A percentile compares a stretch with the other conserved stretches of the same genome.
phyloP scores from a whole-genome alignment of 164 flowering plant species.

The Nymphaea thermarum region DNA sequence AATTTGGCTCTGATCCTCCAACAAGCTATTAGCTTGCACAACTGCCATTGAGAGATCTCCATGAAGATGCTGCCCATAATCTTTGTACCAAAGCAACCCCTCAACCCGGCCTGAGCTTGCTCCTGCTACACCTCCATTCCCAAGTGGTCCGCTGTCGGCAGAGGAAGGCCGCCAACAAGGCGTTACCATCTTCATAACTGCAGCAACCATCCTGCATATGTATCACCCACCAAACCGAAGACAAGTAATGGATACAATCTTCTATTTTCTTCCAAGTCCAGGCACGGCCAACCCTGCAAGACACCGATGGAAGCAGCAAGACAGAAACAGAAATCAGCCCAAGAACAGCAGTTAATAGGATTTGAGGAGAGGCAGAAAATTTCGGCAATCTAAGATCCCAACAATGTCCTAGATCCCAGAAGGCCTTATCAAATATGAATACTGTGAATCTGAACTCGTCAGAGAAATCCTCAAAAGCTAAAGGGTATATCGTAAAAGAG shows the following conservation, averaged over 20 bases:
- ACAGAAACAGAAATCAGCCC: too few species aligned
- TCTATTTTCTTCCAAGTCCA: not conserved
- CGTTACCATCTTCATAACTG: slow-evolving; percentile 40
- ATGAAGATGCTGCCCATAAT: slow-evolving; percentile 56
- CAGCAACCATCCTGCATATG: slow-evolving; percentile 32
- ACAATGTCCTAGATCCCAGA: too few species aligned
- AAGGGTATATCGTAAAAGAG: too few species aligned
- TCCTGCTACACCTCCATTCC: slow-evolving; percentile 20
- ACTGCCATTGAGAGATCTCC: slow-evolving; percentile 95
- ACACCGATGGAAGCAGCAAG: not conserved
- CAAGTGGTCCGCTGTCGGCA: slow-evolving; percentile 28
- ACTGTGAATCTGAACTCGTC: too few species aligned
- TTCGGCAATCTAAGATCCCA: too few species aligned
- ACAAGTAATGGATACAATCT: not conserved
- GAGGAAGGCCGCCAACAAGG: slow-evolving; percentile 71
- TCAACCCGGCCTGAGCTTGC: slow-evolving; percentile 31
- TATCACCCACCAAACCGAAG: not conserved
- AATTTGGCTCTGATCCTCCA: slow-evolving; percentile 80
- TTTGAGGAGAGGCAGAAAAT: too few species aligned
- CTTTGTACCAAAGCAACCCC: slow-evolving; percentile 78
- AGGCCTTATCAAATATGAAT: too few species aligned
- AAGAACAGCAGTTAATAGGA: too few species aligned
- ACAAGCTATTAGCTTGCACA: slow-evolving; percentile 59
- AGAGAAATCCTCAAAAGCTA: too few species aligned
- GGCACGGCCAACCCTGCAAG: not conserved